These are phyloP conservation scores for Hirsutella rhossiliensis DNA, from an alignment of 2,329 filamentous ascomycete genomes.

Conservation along the genomic window DNA sequence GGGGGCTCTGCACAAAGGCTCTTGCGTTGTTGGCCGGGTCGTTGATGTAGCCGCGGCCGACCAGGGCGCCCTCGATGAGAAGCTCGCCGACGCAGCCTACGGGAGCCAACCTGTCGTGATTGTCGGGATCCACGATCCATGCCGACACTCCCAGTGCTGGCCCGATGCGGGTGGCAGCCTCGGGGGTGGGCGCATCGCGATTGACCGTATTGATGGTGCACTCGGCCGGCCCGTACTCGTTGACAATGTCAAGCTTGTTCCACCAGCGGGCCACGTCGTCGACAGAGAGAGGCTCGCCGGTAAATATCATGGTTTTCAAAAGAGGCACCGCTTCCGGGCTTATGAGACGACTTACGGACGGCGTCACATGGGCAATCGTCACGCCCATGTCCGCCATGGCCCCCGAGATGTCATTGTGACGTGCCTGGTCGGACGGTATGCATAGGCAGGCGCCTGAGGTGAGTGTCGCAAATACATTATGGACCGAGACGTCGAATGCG, in stretches of 20 bases:
- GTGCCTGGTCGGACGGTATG: slow-evolving; percentile 1
- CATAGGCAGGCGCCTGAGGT: slow-evolving; percentile 2
- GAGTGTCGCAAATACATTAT: background rate
- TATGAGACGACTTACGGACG: slow-evolving; percentile 1
- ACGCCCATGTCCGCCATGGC: background rate
- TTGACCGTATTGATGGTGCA: too few relatives aligned
- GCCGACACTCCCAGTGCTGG: too few relatives aligned
- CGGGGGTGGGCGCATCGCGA: too few relatives aligned
- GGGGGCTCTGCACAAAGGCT: slow-evolving; percentile 13
- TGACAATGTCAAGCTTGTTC: background rate
- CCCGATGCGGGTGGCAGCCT: background rate
- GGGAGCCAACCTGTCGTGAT: slow-evolving; percentile 6
- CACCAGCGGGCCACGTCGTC: background rate
- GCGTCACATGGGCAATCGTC: too few relatives aligned
- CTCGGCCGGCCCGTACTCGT: background rate
- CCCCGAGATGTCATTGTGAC: slow-evolving; percentile 1
- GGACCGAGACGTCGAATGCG: slow-evolving; percentile 4
- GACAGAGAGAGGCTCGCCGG: background rate
- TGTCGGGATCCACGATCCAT: slow-evolving; percentile 11
- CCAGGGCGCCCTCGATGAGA: slow-evolving; percentile 10
- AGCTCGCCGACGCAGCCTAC: slow-evolving; percentile 13
- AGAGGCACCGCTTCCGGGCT: background rate
- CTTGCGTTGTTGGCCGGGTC: slow-evolving; percentile 8
- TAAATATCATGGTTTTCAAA: background rate
- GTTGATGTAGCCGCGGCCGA: slow-evolving; percentile 11